Base-by-base conservation (phyloP, 208 protist genomes). In the Balamuthia mandrillaris region DNA sequence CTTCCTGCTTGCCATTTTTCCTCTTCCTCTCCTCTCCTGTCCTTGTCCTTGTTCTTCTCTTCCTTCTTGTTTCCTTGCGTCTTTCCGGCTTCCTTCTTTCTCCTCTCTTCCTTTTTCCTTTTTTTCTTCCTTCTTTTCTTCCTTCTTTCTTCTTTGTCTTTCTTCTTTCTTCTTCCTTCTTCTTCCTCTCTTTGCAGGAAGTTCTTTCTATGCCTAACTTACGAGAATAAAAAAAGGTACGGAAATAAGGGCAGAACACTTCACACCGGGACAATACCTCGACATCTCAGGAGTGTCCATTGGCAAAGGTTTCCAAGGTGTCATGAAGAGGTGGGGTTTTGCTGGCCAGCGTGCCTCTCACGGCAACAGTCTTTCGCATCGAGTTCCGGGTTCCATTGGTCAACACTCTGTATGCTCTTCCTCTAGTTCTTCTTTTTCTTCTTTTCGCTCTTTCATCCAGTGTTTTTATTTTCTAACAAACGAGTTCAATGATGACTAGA, bases 291-390 rank as follows among this genome's bases (percentile, higher is more conserved):
- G 56, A n/a, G 27, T 47, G n/a, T 74, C 39, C 9, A 56, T 65
- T 29, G 88, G 84, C 18, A 91, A 91, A 68, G 85, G 86, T 2
- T 90, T 88, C 72, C 66, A 77, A 33, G 90, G 90, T 16, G 88
- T 77, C 29, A 92, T 92, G 90, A 92, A 92, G 74, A 78, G 90
- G 18, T 89, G 84, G 78, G 87, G 87, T 1, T 92, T 92, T 44
- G 33, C 39, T 0, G 88, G 88, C 2, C 51, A 60, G 10, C 44
- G 60, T 10, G 88, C 88, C 21, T 81, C 87, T 1, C 91, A 94
- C 68, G 91, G 91, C 58, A 44, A 70, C 42, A 92, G 89, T 31
- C 24, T 84, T 16, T 79, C 85, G 14, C 91, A 94, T 51, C 45
- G 91, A 41, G 74, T 42, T 14, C 61, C 60, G 1, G 90, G 91